phyloP scores from a whole-genome alignment of 2,329 filamentous ascomycete genomes.

The Cryoendolithus antarcticus region DNA sequence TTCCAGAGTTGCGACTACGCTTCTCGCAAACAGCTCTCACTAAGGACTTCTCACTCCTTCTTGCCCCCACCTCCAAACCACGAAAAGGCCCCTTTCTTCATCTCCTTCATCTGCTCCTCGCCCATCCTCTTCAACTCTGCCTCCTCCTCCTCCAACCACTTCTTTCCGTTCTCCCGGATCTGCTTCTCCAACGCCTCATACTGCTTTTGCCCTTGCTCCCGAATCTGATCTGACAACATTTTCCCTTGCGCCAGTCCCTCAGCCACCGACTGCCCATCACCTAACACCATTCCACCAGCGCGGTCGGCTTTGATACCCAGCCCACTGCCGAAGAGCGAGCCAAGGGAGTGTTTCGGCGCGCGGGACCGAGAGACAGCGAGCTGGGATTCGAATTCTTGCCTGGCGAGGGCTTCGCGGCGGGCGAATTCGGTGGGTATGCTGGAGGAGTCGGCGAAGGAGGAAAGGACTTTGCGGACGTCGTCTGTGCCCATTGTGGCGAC shows the following conservation, averaged over 20 bases:
- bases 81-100: conserved; percentile 66
- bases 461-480: conserved; percentile 60
- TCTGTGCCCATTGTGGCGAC: conserved; percentile 84
- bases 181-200: conserved; percentile 84
- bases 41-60: conserved; percentile 8
- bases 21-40: no score
- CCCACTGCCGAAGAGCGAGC: conserved; percentile 47
- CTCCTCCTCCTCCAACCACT: conserved; percentile 91
- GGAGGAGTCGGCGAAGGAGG: conserved; percentile 51
- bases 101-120: conserved; percentile 81
- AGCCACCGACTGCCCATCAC: conserved; percentile 44
- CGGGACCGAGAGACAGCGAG: conserved; percentile 57
- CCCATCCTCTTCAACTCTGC: conserved; percentile 77
- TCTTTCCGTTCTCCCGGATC: conserved; percentile 84
- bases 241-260: conserved; percentile 84
- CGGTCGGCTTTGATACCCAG: conserved; percentile 64
- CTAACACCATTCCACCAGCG: conserved; percentile 47
- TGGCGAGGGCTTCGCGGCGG: conserved; percentile 70
- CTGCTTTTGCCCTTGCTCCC: conserved; percentile 79
- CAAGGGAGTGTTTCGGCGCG: conserved; percentile 47
- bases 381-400: conserved; percentile 73
- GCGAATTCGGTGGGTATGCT: conserved; percentile 86
- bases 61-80: conserved; percentile 34
- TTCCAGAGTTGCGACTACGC: no score
- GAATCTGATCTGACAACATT: conserved; percentile 90